These are phyloP conservation scores for Coprinopsis sp. DNA, from an alignment of 768 basidiomycete genomes.

Conservation along the genomic window DNA sequence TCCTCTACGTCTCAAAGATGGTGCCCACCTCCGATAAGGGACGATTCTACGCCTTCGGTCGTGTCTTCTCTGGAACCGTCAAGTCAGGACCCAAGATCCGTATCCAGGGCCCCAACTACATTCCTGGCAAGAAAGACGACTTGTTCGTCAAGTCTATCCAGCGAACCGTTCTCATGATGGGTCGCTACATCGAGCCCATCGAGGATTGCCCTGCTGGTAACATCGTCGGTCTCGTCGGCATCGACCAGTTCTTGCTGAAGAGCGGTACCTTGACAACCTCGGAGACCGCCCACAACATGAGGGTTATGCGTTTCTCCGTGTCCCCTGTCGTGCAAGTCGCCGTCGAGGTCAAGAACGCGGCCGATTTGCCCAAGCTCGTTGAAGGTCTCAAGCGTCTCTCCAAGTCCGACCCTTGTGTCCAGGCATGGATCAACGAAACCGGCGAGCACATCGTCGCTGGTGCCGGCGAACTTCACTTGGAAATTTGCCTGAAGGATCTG, in stretches of 20 bases:
- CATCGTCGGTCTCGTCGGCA: constrained; percentile 98
- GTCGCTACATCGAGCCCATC: constrained; percentile 96
- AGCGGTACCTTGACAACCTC: constrained; percentile 96
- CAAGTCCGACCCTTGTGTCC: constrained; percentile 99
- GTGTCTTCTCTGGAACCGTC: constrained; percentile 99
- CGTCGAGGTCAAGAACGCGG: constrained; percentile 99
- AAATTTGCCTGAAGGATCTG: constrained; percentile 99
- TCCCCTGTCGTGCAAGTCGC: constrained; percentile 99
- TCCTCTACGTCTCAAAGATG: constrained; percentile 99
- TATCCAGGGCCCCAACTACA: constrained; percentile 98
- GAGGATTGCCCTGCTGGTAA: constrained; percentile 99
- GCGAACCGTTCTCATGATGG: constrained; percentile 99
- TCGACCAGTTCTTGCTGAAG: constrained; percentile 99
- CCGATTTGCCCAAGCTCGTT: constrained; percentile 98
- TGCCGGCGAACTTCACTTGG: constrained; percentile 98
- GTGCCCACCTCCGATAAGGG: constrained; percentile 99
- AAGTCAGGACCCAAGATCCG: constrained; percentile 97
- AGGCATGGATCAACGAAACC: constrained; percentile 85
- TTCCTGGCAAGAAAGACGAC: constrained; percentile 98
- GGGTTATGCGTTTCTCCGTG: constrained; percentile 99
- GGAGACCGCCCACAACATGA: constrained; percentile 99
- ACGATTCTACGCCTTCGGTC: constrained; percentile 99
- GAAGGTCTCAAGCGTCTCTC: constrained; percentile 99
- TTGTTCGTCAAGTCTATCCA: constrained; percentile 97
- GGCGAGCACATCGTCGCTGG: constrained; percentile 99